Evolutionary conservation across 2,329 filamentous ascomycete genomes (phyloP).

Genomic region (Tolypocladium guangdongense): DNA sequence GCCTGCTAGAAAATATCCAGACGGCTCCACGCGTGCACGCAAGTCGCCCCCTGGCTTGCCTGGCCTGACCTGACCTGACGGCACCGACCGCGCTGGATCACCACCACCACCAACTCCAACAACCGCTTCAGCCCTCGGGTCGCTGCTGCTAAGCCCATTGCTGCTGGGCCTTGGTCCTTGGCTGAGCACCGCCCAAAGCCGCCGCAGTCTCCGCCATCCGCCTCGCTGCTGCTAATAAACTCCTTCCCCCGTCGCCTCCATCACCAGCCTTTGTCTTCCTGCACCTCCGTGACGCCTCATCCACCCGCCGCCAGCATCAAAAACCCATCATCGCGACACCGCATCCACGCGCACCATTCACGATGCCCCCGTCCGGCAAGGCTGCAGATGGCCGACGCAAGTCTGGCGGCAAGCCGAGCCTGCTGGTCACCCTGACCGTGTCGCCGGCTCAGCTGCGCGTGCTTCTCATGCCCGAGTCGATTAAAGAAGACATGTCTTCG

Average conservation of each 20-base stretch:
- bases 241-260: neutral
- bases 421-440: slow-evolving; percentile 43
- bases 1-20: neutral
- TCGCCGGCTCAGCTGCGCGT: slow-evolving; percentile 38
- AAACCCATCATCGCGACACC: slow-evolving; percentile 4
- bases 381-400: slow-evolving; percentile 25
- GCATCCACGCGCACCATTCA: neutral
- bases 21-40: neutral
- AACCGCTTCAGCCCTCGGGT: neutral
- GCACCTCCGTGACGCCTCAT: slow-evolving; percentile 1
- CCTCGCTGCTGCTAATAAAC: neutral
- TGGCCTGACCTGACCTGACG: slow-evolving; percentile 8
- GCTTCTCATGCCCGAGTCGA: slow-evolving; percentile 32
- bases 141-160: neutral
- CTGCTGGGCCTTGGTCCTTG: neutral
- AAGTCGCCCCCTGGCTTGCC: slow-evolving; percentile 1
- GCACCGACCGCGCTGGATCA: slow-evolving; percentile 11
- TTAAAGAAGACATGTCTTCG: slow-evolving; percentile 32
- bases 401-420: slow-evolving; percentile 22
- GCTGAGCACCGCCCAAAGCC: neutral
- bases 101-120: slow-evolving; percentile 6
- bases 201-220: neutral
- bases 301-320: neutral
- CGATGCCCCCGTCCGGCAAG: slow-evolving; percentile 25
- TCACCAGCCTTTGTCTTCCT: slow-evolving; percentile 1